Base-by-base conservation (phyloP, 2,329 filamentous ascomycete species). In the Nothophaeocryptopus gaeumannii region DNA sequence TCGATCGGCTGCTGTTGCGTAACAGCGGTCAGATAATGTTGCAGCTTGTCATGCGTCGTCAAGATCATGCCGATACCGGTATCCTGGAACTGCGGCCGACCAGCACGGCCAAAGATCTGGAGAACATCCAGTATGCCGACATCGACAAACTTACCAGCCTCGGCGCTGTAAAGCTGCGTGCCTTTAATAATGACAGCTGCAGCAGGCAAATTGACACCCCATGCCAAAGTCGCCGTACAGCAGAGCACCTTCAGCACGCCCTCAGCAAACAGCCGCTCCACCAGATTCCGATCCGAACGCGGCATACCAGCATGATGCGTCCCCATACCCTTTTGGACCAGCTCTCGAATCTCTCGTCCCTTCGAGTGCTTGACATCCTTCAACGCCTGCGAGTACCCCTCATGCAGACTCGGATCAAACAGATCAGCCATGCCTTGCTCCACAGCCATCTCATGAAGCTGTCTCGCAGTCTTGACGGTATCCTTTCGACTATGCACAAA, bases 1-100 rank as follows among this genome's bases (percentile, higher is more conserved):
- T 99, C 93, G 55, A 99, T 99, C 0, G 95, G 93, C 58, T 95
- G 86, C 67, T 99, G 93, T 58, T 96, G 88, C 8, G 93, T 99
- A 2, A 99, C 88, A 2, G 93, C 91, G 35, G 86, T 86, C 39
- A 97, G 76, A 67, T 99, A 99, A 67, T 99, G 92, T 29, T 86
- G 75, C 8, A 99, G 76, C 66, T 91, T 96, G 69, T 96, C 91
- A n/a, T 91, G 86, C 0, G 89, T 95, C 0, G 95, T 99, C 63
- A 90, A 95, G 58, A 99, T 99, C 77, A 96, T 96, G 56, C 95
- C 95, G 60, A 97, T 96, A 76, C 93, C 93, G 32, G 87, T 93
- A 64, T 97, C 93, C 66, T 97, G 91, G 61, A 96, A 99, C 66
- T 99, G 93, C 35, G 95, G 93, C 68, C 93, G 87, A 76, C 93